Conservation (phyloP, 2,329 filamentous ascomycete species). For the Penicillium sp. region DNA sequence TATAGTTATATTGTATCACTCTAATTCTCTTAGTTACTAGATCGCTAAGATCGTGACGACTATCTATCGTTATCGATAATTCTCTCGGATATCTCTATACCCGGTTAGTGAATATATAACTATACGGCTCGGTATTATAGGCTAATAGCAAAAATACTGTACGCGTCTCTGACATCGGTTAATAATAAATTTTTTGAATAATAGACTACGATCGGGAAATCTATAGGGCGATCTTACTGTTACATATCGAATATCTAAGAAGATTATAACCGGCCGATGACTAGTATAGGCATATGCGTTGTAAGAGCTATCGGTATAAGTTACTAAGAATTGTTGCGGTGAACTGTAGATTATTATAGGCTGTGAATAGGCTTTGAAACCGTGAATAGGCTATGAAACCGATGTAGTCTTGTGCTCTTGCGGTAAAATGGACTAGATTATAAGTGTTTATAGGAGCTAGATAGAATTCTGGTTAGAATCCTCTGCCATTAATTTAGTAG, state of each 20-base stretch:
- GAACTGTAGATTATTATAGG: background rate
- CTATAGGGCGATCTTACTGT: background rate
- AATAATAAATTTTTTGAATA: background rate
- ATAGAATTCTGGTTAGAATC: background rate
- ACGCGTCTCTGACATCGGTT: background rate
- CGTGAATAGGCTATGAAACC: background rate
- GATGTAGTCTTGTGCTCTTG: background rate
- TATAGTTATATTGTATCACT: background rate
- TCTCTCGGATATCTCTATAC: background rate
- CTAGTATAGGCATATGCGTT: background rate
- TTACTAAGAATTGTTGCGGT: background rate
- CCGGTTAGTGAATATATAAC: background rate
- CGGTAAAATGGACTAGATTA: background rate
- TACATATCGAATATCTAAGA: background rate
- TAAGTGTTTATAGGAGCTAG: too few species aligned
- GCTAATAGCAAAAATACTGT: constrained; percentile 8
- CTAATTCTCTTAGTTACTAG: too few species aligned
- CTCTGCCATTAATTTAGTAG: background rate
- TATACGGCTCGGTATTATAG: background rate
- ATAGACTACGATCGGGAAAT: background rate
- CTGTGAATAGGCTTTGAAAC: too few species aligned
- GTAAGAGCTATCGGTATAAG: background rate
- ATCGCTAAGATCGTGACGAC: background rate
- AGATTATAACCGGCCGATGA: background rate
- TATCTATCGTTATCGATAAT: background rate